These are phyloP conservation scores for Suillus tomentosus DNA, from an alignment of 768 basidiomycete genomes.

Conservation along the genomic window DNA sequence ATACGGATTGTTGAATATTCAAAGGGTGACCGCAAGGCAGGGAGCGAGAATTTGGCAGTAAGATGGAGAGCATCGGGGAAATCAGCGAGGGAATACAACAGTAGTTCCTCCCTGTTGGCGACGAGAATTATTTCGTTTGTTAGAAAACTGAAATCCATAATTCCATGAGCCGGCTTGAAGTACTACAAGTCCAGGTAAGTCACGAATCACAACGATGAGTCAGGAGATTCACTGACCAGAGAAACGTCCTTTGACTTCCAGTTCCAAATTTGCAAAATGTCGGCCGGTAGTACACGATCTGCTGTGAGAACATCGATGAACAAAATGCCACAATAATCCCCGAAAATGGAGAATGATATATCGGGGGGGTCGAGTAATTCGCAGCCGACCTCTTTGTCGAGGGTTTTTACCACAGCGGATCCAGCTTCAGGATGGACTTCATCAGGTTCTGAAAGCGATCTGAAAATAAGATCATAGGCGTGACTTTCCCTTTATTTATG, in stretches of 20 bases:
- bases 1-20: no score
- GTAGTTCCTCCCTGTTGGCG: not conserved
- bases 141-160: not conserved
- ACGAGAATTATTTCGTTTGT: not conserved
- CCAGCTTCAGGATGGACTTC: slow-evolving; percentile 20
- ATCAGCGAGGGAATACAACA: not conserved
- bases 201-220: not conserved
- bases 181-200: not conserved
- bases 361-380: no score
- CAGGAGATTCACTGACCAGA: not conserved
- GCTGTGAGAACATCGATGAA: not conserved
- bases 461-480: not conserved
- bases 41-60: no score
- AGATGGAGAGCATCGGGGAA: not conserved
- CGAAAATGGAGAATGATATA: not conserved
- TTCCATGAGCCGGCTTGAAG: not conserved
- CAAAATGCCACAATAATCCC: not conserved
- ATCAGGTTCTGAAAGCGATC: not conserved
- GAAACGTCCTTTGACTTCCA: not conserved
- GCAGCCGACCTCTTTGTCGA: not conserved
- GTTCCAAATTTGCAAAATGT: slow-evolving; percentile 1
- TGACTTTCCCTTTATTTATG: not conserved
- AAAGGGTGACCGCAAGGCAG: no score
- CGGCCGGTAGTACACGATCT: no score
- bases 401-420: not conserved